Evolutionary conservation across 352 stramenopile species (phyloP), one percentile per base, ranked within the genome.

Genomic region (Globisporangium alternatum): DNA sequence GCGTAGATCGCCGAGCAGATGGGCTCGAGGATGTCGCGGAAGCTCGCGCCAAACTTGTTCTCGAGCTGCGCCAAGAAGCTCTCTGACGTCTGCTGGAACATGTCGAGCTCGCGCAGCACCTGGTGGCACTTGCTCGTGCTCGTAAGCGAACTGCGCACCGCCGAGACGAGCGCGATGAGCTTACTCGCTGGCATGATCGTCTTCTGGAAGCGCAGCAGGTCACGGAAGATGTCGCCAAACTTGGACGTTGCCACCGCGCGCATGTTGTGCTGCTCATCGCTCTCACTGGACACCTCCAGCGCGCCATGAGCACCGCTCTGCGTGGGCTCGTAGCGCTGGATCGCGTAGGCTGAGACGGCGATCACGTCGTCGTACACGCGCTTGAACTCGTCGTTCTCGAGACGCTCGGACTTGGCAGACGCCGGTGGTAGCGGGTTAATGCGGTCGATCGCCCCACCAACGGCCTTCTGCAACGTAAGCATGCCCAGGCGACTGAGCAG

Each of bases 21-120:
- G 17, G 91, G 90, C 55, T 95, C 83, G 13, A 96, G 60, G 15
- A 97, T 80, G 70, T 97, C 91, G 35, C 80, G 76, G 63, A 95
- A 97, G 33, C 74, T 85, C 19, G 78, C 74, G 0, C 65, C 71
- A 73, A 87, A 97, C 62, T 93, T 92, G 43, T 78, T 78, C 8
- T 71, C 66, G 37, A 96, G 30, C 57, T 91, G 87, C 35, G 71
- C 56, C 21, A 89, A 30, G 48, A 95, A 95, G 57, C 79, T 95
- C 19, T 95, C 83, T 8, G 85, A 93, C 7, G 87, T 96, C 51
- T 95, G 86, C 63, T 97, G 86, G 48, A 97, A 92, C 79, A 94
- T 90, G n/a, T 92, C 81, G 12, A 95, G 56, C 45, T 96, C 89
- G 25, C 88, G 84, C 25, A 91, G 65, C n/a, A 96, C 52, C 43